Conservation (phyloP, 495 filamentous ascomycete species). For the Lophiostoma macrostomum region DNA sequence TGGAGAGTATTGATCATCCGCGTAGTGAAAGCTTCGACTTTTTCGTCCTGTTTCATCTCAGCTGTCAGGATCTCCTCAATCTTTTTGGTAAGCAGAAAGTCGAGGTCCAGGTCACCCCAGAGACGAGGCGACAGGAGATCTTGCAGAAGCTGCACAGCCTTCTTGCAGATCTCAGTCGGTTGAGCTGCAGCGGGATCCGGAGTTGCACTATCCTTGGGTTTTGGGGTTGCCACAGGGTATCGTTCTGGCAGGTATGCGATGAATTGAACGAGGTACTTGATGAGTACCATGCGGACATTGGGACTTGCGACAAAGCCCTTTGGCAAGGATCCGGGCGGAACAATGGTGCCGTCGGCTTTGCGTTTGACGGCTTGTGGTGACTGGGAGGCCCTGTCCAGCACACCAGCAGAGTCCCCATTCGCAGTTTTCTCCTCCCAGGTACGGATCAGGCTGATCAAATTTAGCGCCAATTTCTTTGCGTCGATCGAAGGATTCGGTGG, state of each 20-base stretch:
- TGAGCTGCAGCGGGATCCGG: constrained; percentile 49
- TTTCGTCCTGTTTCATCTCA: constrained; percentile 52
- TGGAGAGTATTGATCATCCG: constrained; percentile 89
- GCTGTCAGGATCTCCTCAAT: constrained; percentile 73
- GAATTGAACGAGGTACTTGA: constrained; percentile 91
- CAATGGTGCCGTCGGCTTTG: constrained; percentile 60
- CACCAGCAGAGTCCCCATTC: constrained; percentile 36
- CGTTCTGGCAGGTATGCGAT: constrained; percentile 85
- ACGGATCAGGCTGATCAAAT: constrained; percentile 85
- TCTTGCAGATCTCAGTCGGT: constrained; percentile 75
- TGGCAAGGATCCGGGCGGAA: constrained; percentile 33
- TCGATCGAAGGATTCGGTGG: constrained; percentile 86
- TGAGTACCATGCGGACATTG: constrained; percentile 66
- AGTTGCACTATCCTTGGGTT: constrained; percentile 50
- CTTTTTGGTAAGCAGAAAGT: constrained; percentile 76
- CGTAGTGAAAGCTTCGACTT: constrained; percentile 60
- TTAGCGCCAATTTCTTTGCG: constrained; percentile 85
- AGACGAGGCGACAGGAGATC: constrained; percentile 82
- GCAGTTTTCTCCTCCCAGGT: constrained; percentile 85
- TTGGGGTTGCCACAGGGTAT: constrained; percentile 69
- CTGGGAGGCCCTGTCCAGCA: constrained; percentile 53
- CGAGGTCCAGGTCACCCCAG: constrained; percentile 90
- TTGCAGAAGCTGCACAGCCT: constrained; percentile 75
- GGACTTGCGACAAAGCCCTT: constrained; percentile 39
- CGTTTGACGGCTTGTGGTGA: constrained; percentile 74